Percentiles rank a stretch among this genome's conserved stretches.
phyloP scores from a whole-genome alignment of 2,329 filamentous ascomycete genomes.

The Xylaria multiplex region DNA sequence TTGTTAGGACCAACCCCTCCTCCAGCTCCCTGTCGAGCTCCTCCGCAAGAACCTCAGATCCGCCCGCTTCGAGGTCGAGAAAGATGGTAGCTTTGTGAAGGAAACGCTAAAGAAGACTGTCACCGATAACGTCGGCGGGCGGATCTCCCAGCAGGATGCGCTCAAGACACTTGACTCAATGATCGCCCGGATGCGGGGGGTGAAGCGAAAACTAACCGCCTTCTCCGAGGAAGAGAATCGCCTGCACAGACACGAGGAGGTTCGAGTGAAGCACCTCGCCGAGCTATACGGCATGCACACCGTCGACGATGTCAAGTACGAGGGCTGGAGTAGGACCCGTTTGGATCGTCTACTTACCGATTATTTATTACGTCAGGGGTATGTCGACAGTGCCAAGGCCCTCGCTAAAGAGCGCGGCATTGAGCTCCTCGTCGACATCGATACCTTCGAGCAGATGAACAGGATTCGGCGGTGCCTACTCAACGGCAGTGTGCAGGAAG shows the following conservation, averaged over 20 bases:
- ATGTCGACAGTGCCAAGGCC: conserved; percentile 77
- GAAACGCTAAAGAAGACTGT: conserved; percentile 70
- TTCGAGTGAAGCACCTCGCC: conserved; percentile 82
- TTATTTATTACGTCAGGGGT: conserved; percentile 87
- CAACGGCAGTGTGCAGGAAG: conserved; percentile 77
- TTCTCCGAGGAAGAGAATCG: conserved; percentile 82
- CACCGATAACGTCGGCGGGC: conserved; percentile 72
- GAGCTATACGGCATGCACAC: conserved; percentile 82
- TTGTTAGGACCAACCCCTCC: conserved; percentile 86
- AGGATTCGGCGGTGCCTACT: conserved; percentile 78
- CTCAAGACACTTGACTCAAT: conserved; percentile 84
- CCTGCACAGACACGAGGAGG: conserved; percentile 78
- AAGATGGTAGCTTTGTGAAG: conserved; percentile 71
- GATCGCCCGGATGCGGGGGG: conserved; percentile 82
- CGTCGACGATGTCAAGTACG: conserved; percentile 92
- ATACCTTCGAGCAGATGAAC: conserved; percentile 86
- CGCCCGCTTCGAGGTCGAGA: conserved; percentile 80
- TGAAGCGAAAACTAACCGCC: conserved; percentile 85
- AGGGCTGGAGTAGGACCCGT: conserved; percentile 84
- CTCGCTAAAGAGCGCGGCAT: conserved; percentile 81
- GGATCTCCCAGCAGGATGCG: conserved; percentile 73
- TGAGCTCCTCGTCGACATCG: conserved; percentile 84
- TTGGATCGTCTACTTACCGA: conserved; percentile 91
- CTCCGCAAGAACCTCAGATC: conserved; percentile 94
- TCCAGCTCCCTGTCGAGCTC: conserved; percentile 91